A percentile compares a stretch with the other conserved stretches of the same genome.
phyloP scores from a whole-genome alignment of 1,139 yeast species.

The Meyerozyma athensensis region DNA sequence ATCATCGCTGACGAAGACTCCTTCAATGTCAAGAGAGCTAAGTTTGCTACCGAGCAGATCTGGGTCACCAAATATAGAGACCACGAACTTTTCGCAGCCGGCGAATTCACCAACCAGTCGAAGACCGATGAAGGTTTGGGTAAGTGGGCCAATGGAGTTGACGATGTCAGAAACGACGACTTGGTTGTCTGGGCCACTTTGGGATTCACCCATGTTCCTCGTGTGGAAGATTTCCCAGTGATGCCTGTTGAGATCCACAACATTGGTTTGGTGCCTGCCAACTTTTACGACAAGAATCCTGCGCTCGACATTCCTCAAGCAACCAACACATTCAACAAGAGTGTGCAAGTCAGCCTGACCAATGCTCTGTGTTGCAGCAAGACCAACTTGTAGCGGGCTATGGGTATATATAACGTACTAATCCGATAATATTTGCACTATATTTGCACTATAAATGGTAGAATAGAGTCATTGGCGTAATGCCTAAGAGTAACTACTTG shows the following conservation, averaged over 20 bases:
- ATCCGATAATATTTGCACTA: no score
- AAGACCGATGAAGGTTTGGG: conserved; percentile 59
- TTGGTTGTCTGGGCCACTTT: conserved; percentile 84
- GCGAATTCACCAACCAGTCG: conserved; percentile 77
- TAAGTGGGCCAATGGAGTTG: conserved; percentile 63
- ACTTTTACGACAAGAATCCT: conserved; percentile 79
- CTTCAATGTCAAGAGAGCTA: conserved; percentile 61
- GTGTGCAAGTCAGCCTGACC: conserved; percentile 7
- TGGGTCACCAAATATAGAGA: conserved; percentile 76
- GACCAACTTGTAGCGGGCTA: conserved; percentile 3
- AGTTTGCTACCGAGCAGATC: conserved; percentile 66
- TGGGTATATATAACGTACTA: no score
- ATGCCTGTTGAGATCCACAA: conserved; percentile 82
- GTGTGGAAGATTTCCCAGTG: conserved; percentile 89
- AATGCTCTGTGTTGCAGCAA: conserved; percentile 7
- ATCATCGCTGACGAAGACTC: conserved; percentile 63
- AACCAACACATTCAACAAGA: conserved; percentile 63
- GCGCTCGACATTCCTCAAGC: conserved; percentile 81
- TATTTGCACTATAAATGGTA: neutral
- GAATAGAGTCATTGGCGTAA: neutral
- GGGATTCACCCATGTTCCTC: conserved; percentile 83
- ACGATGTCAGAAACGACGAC: conserved; percentile 73
- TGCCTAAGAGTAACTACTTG: no score
- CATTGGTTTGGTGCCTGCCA: conserved; percentile 66
- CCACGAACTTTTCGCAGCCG: conserved; percentile 67